Evolutionary conservation across 352 stramenopile species (phyloP), one percentile per base, ranked within the genome.

Genomic region (Saprolegnia parasitica): DNA sequence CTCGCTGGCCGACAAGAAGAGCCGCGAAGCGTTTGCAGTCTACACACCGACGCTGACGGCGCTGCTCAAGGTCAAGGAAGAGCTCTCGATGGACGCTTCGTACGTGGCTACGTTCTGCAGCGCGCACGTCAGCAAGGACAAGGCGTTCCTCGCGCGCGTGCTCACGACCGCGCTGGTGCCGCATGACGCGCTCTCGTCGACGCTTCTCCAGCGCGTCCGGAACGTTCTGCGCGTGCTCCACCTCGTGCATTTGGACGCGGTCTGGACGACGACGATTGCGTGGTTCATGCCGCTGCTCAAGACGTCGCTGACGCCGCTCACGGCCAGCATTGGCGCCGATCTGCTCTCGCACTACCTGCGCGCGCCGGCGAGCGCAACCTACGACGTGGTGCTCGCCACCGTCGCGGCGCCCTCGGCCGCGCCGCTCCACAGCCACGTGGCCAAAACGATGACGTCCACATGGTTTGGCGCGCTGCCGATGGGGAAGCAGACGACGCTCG

Each of bases 51-150:
- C 81, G 0, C 73, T 73, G 3, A 32, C 58, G 5, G 86, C 80
- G n/a, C 73, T 95, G 1, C 20, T 92, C 13, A 61, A 84, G 15
- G 81, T 81, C 18, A 89, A 89, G 58, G 73, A 86, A 40, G 87
- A 95, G 62, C 88, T 95, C 37, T 6, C 80, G 26, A 92, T 93
- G 84, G 87, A 95, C 72, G 70, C 68, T 9, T 76, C 76, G 55
- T 85, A 86, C 5, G 72, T 91, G 2, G 35, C 73, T 40, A 76
- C 78, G 9, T 74, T 91, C 35, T 89, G 78, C 61, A 76, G 73
- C 61, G 67, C 75, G 32, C 47, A 45, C 20, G 73, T 77, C 13
- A 32, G 54, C 24, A 68, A 68, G 24, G 76, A 80, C 6, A 79
- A 72, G 47, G 67, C 62, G 18, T 56, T 71, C 13, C 85, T 89